Evolutionary conservation across 768 basidiomycete species (phyloP), one percentile per base, ranked within the genome.

Genomic region (Neoboletus subvelutipes): DNA sequence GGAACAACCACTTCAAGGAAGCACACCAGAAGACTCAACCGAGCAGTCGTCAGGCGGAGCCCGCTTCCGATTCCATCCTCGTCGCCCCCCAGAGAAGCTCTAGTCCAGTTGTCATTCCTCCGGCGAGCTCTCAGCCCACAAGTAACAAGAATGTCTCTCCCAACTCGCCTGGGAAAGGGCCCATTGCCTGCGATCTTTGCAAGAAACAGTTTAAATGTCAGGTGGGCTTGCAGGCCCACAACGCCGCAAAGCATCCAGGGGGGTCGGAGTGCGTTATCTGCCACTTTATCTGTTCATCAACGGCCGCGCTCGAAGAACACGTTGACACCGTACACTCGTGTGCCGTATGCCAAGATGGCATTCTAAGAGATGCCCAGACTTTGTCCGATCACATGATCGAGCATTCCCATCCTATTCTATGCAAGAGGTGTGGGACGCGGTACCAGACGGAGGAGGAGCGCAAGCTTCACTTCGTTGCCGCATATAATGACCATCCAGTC

Each of bases 381-480:
- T 55, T 72, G 22, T 60, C 69, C 9, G 72, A 72, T 42, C 71
- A 72, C 56, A 61, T 66, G 58, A 24, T 57, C 37, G 68, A 64
- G 26, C 71, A 72, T 51, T 59, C 69, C 20, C 67, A 59, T 59
- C 65, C 67, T 28, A 37, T 69, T 45, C 42, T 36, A 40, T 72
- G 71, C 62, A 68, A 63, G 60, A 57, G 24, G 42, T 73, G 71
- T 46, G 64, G 69, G 33, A 68, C 72, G 20, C 73, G 64, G 48
- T 72, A 71, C 50, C 62, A 42, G 50, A 67, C 71, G 11, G 73
- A 76, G 40, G 79, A 78, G 18, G 73, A 71, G 1, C 67, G 74
- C 6, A 60, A 54, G 8, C 55, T 63, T 39, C 80, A 82, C 58
- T 79, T 78, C 50, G 61, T 60, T 34, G 68, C 73, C 12, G 72